A percentile compares a stretch with the other conserved stretches of the same genome.
Evolutionary conservation across 306 rosid genomes (phyloP).

Genomic region (Lathyrus tuberosus): DNA sequence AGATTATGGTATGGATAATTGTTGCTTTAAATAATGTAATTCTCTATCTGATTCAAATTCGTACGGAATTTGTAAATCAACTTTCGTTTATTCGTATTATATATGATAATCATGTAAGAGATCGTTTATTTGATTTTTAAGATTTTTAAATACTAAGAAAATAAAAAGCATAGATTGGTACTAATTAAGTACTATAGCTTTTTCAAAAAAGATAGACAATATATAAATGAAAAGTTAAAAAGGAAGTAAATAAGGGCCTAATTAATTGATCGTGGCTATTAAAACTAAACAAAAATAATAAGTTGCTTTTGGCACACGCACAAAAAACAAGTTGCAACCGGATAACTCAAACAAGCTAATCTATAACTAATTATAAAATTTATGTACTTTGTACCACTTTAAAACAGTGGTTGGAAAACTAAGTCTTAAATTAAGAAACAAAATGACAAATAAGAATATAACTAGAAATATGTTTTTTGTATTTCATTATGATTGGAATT

Average conservation of each 20-base stretch:
- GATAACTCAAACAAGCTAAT: slow-evolving; percentile 11
- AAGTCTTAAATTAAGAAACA: no score
- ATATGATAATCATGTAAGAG: slow-evolving; percentile 28
- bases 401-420: no score
- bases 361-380: no score
- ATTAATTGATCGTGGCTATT: slow-evolving; percentile 1
- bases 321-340: neutral
- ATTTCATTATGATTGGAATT: no score
- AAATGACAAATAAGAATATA: no score
- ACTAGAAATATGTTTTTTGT: no score
- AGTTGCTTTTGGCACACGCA: no score
- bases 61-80: slow-evolving; percentile 16
- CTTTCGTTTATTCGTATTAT: slow-evolving; percentile 31
- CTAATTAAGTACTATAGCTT: slow-evolving; percentile 1
- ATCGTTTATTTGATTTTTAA: slow-evolving; percentile 19
- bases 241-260: slow-evolving; percentile 3
- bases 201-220: slow-evolving; percentile 23
- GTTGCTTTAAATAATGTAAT: slow-evolving; percentile 22
- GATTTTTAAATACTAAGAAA: neutral
- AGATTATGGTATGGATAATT: slow-evolving; percentile 24
- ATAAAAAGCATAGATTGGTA: neutral
- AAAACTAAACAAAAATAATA: neutral
- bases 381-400: no score
- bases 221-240: slow-evolving; percentile 23
- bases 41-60: slow-evolving; percentile 19